Base-by-base conservation (phyloP, 108 stramenopile genomes). In the Skeletonema potamos region DNA sequence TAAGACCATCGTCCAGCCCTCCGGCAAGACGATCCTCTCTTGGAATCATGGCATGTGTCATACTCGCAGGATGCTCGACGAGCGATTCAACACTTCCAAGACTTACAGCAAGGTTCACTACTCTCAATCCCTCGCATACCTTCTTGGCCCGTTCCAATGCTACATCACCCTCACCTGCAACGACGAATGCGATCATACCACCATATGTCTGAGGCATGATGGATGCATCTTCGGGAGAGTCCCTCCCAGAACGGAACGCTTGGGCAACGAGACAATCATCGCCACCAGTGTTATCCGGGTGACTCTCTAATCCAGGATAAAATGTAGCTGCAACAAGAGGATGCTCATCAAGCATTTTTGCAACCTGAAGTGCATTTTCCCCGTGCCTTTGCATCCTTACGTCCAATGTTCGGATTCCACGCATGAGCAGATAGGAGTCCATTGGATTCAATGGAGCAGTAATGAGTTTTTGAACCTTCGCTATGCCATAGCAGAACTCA, bases 351-450 rank as follows among this genome's bases (percentile, higher is more conserved):
- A 94, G 64, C 68, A 85, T 72, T 46, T 72, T 36, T 32, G 93
- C 90, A 3, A 94, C 67, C 51, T 67, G 74, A 26, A 84, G 18
- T 39, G 93, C 93, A 57, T 89, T 90, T 32, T 84, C 75, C 39
- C 64, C 75, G 70, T 79, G 81, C 20, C 78, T 66, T 58, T 87
- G 76, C 91, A 97, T 94, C 29, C 96, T 88, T 12, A 97, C 71
- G 67, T 93, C 87, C 26, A 97, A 76, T 7, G 96, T 97, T 66
- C 92, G 92, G 57, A 96, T 81, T 34, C 96, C 96, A 27, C 96
- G 75, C 39, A 89, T 82, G 34, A 86, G 82, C 62, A 97, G 78
- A 78, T 90, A 97, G 63, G 82, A 88, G 69, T 96, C 96, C 81
- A 93, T 89, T 1, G 96, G 95, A 57, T 82, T 76, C 9, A 89